Evolutionary conservation across 805 yeast genomes (phyloP), one percentile per base, ranked within the genome.

Genomic region (Blastobotrys muscicola): DNA sequence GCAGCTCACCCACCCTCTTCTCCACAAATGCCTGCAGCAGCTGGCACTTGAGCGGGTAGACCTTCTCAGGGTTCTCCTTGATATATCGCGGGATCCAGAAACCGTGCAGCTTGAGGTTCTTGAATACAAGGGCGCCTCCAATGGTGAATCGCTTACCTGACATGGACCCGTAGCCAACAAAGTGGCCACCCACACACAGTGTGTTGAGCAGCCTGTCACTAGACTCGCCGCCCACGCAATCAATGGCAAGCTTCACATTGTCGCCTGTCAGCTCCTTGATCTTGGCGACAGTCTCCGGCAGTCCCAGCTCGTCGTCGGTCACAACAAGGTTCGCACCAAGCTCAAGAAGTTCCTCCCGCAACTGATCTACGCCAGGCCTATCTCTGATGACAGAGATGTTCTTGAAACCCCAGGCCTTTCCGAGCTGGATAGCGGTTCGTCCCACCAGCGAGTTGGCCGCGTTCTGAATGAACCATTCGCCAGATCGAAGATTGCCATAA

Each of bases 361-460:
- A 68, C 43, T 72, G 76, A n/a, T 80, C 82, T 42, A 89, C 70
- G 55, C 86, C 71, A 30, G 80, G 82, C 53, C 97, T 75, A 56
- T 85, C 85, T 62, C 98, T 78, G 41, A 92, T 82, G 38, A 92
- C 92, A 48, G 85, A 80, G 51, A 92, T 74, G 8, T 95, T 85
- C 54, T 86, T 85, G 58, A 80, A 64, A 1, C 95, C 95, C 60
- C 82, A 70, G 26, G 78, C 68, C 51, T 76, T 76, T 23, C 85
- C 95, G 44, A 92, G 75, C 64, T 92, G 98, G 39, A 86, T 72
- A 7, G 95, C 97, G 53, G 83, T 80, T 52, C 86, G 78, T 4
- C 96, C 95, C 8, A 92, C 98, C 29, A 92, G 94, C 5, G 95
- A 85, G 52, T 86, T 92, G 31, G 95, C 97, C 29, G 95, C 98